These are phyloP conservation scores for Poronia punctata DNA, from an alignment of 495 filamentous ascomycete species.

Conservation along the genomic window DNA sequence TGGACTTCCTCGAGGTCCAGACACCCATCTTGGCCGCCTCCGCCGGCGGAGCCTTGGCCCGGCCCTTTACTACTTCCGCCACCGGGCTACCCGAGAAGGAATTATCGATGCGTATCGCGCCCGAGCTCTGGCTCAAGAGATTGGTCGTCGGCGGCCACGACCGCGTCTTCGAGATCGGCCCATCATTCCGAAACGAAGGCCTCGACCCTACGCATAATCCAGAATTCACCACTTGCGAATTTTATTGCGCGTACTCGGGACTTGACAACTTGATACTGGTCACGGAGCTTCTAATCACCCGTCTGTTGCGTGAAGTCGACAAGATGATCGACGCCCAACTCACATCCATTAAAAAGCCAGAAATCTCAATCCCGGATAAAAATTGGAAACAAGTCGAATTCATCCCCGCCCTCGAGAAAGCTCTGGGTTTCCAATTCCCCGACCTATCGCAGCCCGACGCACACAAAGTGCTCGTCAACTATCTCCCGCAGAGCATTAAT, in stretches of 20 bases:
- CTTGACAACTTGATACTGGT: constrained; percentile 67
- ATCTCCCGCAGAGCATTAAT: constrained; percentile 41
- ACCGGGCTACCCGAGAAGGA: constrained; percentile 61
- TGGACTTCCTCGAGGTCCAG: constrained; percentile 74
- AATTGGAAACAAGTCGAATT: constrained; percentile 67
- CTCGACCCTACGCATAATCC: constrained; percentile 91
- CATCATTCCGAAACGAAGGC: constrained; percentile 92
- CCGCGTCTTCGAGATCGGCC: constrained; percentile 85
- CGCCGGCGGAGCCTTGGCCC: constrained; percentile 76
- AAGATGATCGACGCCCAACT: constrained; percentile 41
- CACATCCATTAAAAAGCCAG: constrained; percentile 35
- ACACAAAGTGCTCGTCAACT: constrained; percentile 41
- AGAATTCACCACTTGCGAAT: constrained; percentile 95
- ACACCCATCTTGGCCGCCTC: constrained; percentile 76
- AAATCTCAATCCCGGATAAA: constrained; percentile 38
- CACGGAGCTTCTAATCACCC: constrained; percentile 61
- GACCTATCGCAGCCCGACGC: constrained; percentile 54
- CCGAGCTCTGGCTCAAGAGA: constrained; percentile 92
- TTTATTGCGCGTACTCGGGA: constrained; percentile 81
- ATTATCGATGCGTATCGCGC: constrained; percentile 76
- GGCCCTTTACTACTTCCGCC: constrained; percentile 72
- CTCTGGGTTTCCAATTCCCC: constrained; percentile 58
- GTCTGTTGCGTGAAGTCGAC: constrained; percentile 47
- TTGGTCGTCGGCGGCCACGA: constrained; percentile 87
- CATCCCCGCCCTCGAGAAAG: constrained; percentile 66